These are phyloP conservation scores for Moesziomyces sp. DNA, from an alignment of 1,284 basidiomycete genomes.

Conservation along the genomic window DNA sequence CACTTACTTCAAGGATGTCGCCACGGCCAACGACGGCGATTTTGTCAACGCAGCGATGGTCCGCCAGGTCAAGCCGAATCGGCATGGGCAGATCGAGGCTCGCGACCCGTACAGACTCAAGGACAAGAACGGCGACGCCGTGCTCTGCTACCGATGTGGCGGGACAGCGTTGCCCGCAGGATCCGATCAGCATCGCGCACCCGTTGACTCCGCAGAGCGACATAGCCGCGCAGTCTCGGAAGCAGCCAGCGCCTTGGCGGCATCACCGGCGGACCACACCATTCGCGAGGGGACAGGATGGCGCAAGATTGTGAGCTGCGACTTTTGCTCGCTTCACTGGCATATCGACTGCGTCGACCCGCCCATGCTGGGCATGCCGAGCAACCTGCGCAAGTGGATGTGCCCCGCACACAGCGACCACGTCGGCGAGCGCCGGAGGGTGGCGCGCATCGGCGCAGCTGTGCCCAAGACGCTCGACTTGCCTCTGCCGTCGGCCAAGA, in stretches of 20 bases:
- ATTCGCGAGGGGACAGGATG: conserved; percentile 53
- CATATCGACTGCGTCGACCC: conserved; percentile 96
- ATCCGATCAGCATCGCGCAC: conserved; percentile 39
- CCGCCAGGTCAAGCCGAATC: conserved; percentile 70
- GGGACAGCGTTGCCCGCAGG: conserved; percentile 75
- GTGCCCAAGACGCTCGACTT: conserved; percentile 42
- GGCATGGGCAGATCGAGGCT: conserved; percentile 87
- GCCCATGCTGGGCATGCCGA: conserved; percentile 85
- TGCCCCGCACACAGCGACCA: conserved; percentile 94
- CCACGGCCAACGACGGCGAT: conserved; percentile 64
- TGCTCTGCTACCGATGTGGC: conserved; percentile 90
- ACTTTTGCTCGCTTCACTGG: conserved; percentile 95
- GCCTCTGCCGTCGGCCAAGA: conserved; percentile 38
- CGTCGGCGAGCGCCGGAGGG: conserved; percentile 70
- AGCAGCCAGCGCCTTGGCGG: neutral
- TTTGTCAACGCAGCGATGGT: conserved; percentile 76
- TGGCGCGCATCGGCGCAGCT: conserved; percentile 46
- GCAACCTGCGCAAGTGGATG: conserved; percentile 94
- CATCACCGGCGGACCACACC: conserved; percentile 23
- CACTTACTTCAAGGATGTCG: conserved; percentile 80
- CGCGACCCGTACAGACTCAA: conserved; percentile 88
- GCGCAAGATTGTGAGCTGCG: conserved; percentile 84
- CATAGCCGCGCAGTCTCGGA: conserved; percentile 1
- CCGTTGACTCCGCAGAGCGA: neutral
- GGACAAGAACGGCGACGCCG: conserved; percentile 82